phyloP scores from a whole-genome alignment of 1,139 yeast species.

The Candida sanyaensis region DNA sequence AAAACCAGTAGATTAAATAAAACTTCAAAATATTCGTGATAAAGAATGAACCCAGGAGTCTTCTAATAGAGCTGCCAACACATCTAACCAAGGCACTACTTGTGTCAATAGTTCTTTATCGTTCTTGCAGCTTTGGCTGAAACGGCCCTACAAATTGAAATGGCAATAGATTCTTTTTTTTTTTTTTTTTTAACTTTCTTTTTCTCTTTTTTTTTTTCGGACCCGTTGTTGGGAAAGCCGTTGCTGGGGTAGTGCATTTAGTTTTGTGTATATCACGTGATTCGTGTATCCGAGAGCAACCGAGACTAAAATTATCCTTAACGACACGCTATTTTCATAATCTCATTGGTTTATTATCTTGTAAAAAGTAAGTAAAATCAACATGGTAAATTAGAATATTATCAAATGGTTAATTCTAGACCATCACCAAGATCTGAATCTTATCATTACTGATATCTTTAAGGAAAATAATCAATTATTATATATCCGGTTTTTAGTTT shows the following conservation, averaged over 20 bases:
- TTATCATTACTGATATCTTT: too few relatives aligned
- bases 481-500: too few relatives aligned
- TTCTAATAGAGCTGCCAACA: not conserved
- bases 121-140: too few relatives aligned
- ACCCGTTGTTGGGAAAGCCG: not conserved
- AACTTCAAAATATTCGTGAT: not conserved
- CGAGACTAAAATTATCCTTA: not conserved
- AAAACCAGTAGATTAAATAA: not conserved
- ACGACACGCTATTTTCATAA: not conserved
- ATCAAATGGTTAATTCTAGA: too few relatives aligned
- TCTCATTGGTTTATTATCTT: not conserved
- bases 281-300: not conserved
- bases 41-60: conserved; percentile 1
- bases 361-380: too few relatives aligned
- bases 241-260: too few relatives aligned
- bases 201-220: not conserved
- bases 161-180: not conserved
- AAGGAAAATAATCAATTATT: too few relatives aligned
- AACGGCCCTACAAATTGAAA: too few relatives aligned
- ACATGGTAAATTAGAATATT: too few relatives aligned
- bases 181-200: not conserved
- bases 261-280: not conserved
- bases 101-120: not conserved
- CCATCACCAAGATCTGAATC: too few relatives aligned
- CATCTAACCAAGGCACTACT: not conserved